These are phyloP conservation scores for Phytophthora cryptogea DNA, from an alignment of 352 stramenopile genomes.

Conservation along the genomic window DNA sequence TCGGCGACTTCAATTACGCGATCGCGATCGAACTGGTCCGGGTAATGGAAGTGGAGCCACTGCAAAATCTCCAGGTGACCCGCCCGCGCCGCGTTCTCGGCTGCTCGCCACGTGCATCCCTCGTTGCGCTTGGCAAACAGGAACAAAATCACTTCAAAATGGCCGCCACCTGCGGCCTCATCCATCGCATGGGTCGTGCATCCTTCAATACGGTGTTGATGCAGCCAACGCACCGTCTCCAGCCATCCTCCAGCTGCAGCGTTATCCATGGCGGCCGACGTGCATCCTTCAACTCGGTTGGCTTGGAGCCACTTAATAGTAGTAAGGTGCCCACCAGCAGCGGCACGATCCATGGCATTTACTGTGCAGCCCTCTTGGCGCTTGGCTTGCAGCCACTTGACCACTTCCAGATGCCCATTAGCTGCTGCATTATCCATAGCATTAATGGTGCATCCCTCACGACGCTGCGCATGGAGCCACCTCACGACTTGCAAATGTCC, in stretches of 20 bases:
- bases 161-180: slow-evolving; percentile 32
- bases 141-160: slow-evolving; percentile 45
- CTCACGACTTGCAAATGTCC: slow-evolving; percentile 29
- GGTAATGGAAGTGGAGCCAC: slow-evolving; percentile 30
- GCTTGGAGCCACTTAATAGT: slow-evolving; percentile 32
- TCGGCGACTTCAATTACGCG: slow-evolving; percentile 32
- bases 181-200: slow-evolving; percentile 46
- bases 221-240: slow-evolving; percentile 33
- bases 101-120: slow-evolving; percentile 33
- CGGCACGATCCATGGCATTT: slow-evolving; percentile 33
- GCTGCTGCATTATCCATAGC: slow-evolving; percentile 41
- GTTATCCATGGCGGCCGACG: slow-evolving; percentile 29
- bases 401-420: slow-evolving; percentile 33
- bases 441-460: slow-evolving; percentile 28
- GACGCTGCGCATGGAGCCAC: slow-evolving; percentile 31
- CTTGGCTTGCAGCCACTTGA: slow-evolving; percentile 38
- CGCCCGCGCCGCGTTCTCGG: slow-evolving; percentile 26
- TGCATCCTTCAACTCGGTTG: slow-evolving; percentile 35
- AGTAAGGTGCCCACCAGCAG: slow-evolving; percentile 23
- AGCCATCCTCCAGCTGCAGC: slow-evolving; percentile 32
- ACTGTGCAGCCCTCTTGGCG: slow-evolving; percentile 33
- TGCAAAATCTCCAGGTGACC: slow-evolving; percentile 36
- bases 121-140: slow-evolving; percentile 28
- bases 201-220: slow-evolving; percentile 32
- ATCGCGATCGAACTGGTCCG: slow-evolving; percentile 37